Evolutionary conservation across 2,329 filamentous ascomycete genomes (phyloP), one percentile per base, ranked within the genome.

Genomic region (Pyricularia pennisetigena): DNA sequence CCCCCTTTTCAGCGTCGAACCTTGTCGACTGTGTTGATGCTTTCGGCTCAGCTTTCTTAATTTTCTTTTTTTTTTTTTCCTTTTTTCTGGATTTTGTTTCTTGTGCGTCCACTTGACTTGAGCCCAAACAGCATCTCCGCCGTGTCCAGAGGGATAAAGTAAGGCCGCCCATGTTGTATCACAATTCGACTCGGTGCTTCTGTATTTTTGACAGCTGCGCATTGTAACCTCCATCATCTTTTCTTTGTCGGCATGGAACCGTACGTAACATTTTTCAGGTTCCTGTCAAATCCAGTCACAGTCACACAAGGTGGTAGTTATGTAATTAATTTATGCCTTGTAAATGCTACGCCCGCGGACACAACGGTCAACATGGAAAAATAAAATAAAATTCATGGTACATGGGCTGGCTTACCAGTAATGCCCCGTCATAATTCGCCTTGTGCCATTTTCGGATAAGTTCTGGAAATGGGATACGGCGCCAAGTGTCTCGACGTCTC

Each of bases 11-110:
- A 61, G 57, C 57, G 57, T 12, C 2, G 30, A 7, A 49, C 66
- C 66, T 63, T 23, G 66, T 5, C 23, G 5, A 10, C 12, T 24
- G 23, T 59, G n/a, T 59, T 59, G 4, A 59, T 61, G 23, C 57
- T 61, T 61, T 61, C 57, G n/a, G 57, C 24, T 61, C 57, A 61
- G 57, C 57, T 61, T 61, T 61, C 24, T 61, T 29, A 63, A 63
- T 35, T 35, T 41, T 41, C 20, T 65, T 41, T 4, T 6, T 65
- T 41, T 16, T 24, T 14, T 24, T 64, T 64, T 64, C 4, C 8
- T 26, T 28, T 64, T 26, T 14, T 20, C 30, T 32, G 30, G 32
- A 7, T 14, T 29, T 64, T 35, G 23, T 35, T 35, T 64, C 26
- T 35, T n/a, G 23, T 32, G 26, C 28, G 6, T 28, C 61, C 32